phyloP scores from a whole-genome alignment of 495 filamentous ascomycete genomes.

The Rusavskia elegans region DNA sequence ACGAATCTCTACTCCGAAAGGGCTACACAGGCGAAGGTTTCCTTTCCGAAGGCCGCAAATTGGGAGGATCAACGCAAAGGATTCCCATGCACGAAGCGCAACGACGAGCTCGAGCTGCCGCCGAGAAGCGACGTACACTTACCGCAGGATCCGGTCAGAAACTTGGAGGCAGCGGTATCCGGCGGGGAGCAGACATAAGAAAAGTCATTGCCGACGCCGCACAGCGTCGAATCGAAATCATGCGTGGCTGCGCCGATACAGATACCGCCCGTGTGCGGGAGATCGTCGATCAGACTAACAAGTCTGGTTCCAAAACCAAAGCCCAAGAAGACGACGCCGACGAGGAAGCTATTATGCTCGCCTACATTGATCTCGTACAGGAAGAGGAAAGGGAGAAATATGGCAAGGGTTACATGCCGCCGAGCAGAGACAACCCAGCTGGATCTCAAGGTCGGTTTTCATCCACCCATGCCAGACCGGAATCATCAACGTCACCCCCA shows the following conservation, averaged over 20 bases:
- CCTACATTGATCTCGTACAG: conserved; percentile 73
- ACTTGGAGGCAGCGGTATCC: conserved; percentile 50
- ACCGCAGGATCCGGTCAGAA: conserved; percentile 51
- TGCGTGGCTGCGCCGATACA: conserved; percentile 55
- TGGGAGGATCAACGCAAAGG: conserved; percentile 41
- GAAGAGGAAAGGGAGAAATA: conserved; percentile 66
- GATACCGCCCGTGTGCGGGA: conserved; percentile 37
- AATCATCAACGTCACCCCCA: conserved; percentile 11
- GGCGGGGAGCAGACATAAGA: conserved; percentile 55
- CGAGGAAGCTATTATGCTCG: conserved; percentile 75
- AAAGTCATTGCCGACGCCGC: conserved; percentile 59
- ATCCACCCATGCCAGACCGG: background rate
- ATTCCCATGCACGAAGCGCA: conserved; percentile 63
- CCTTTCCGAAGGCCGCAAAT: conserved; percentile 52
- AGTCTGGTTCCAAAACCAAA: conserved; percentile 64
- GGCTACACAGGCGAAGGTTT: conserved; percentile 92
- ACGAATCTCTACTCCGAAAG: conserved; percentile 54
- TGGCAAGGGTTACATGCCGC: conserved; percentile 46
- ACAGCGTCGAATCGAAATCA: conserved; percentile 48
- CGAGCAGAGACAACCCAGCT: conserved; percentile 43
- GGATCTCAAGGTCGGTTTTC: conserved; percentile 24
- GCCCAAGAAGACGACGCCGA: conserved; percentile 85
- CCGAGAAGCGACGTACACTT: conserved; percentile 50
- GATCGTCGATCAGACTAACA: conserved; percentile 48
- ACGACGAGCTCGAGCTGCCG: conserved; percentile 55